phyloP scores from a whole-genome alignment of 306 rosid species.

The Casuarina cunninghamiana region DNA sequence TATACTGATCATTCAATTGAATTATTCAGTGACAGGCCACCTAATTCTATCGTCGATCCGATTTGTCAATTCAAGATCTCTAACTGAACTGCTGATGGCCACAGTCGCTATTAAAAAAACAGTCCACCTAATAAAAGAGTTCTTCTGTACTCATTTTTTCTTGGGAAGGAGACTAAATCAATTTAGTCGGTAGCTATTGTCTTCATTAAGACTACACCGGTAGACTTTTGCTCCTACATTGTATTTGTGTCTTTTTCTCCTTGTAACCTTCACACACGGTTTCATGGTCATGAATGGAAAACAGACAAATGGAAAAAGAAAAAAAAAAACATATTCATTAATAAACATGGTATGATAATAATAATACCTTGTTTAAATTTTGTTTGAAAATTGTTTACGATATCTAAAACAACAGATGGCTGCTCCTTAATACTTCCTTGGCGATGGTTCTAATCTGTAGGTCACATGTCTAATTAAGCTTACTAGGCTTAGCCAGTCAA shows the following conservation, averaged over 20 bases:
- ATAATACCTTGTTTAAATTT: no score
- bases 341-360: no score
- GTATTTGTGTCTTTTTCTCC: no score
- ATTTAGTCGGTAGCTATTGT: conserved; percentile 5
- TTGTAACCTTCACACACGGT: no score
- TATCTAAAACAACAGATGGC: no score
- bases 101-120: conserved; percentile 31
- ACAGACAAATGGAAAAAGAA: no score
- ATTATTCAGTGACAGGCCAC: conserved; percentile 44
- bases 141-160: conserved; percentile 18
- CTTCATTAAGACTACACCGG: neutral
- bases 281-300: no score
- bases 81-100: conserved; percentile 52
- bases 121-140: conserved; percentile 7
- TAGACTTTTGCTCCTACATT: no score
- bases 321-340: no score
- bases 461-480: neutral
- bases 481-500: neutral
- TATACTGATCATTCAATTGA: conserved; percentile 12
- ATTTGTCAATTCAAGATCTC: conserved; percentile 27
- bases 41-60: conserved; percentile 27
- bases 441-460: neutral
- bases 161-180: conserved; percentile 18
- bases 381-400: no score
- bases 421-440: no score